Base-by-base conservation (phyloP, 1,139 yeast genomes). In the Hemisphaericaspora xylofermentans region DNA sequence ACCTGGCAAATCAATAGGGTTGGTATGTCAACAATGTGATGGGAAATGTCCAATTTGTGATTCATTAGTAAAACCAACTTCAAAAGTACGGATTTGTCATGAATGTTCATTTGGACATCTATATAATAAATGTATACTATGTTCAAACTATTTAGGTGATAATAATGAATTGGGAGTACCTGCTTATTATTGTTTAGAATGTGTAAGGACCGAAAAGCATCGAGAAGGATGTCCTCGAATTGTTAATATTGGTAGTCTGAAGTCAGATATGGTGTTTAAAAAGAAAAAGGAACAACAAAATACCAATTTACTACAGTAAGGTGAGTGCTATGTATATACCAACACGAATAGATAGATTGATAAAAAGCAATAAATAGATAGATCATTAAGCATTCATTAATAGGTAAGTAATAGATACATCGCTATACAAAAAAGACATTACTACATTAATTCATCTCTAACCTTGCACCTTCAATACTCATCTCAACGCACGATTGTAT, bases 201-300 rank as follows among this genome's bases (percentile, higher is more conserved):
- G 98, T 61, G 93, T 89, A 5, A 59, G 80, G 36, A 57, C 79
- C 36, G 98, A 89, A 54, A 82, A 81, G 54, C 89, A 88, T 56
- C 68, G 96, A 33, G 96, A 91, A 58, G 98, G 98, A 1, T 91
- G 98, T 64, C 98, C 98, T 0, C 75, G 85, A 51, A 79, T 91
- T 39, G 61, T 85, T 18, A 91, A 89, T 55, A 68, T 88, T 40
- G 97, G 98, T 3, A 78, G 88, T 25, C 77, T 82, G 43, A 77
- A 80, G 56, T 73, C 82, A 10, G 96, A 87, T 52, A 68, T 76
- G 65, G 78, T 80, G 50, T 83, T 77, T 55, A 87, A 81, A 51
- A 78, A 76, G 63, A 52, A 49, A 47, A 51, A 48, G 33, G 44
- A 44, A 40, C 39, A 27, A 32, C 33, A 25, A 39, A 39, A 31